These are phyloP conservation scores for Geotrichum histeridarum DNA, from an alignment of 1,139 yeast species.

Conservation along the genomic window DNA sequence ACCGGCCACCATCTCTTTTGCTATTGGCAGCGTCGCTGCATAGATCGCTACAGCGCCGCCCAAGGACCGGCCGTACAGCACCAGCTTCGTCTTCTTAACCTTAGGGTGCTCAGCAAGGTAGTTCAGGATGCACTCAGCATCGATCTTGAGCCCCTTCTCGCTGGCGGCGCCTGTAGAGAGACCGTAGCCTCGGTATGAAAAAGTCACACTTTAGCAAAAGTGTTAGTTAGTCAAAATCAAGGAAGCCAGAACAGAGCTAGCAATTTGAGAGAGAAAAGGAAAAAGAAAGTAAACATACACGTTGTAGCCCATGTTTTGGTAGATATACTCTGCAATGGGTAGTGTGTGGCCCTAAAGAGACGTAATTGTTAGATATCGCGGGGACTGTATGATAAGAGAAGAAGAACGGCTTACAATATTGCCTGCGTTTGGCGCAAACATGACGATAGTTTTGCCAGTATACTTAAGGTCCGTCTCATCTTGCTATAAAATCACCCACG, in stretches of 20 bases:
- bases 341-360: conserved; percentile 61
- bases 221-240: not conserved
- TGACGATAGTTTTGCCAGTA: conserved; percentile 62
- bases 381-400: not conserved
- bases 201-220: conserved; percentile 45
- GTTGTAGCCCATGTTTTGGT: conserved; percentile 60
- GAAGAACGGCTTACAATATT: conserved; percentile 53
- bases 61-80: conserved; percentile 81
- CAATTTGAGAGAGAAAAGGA: not conserved
- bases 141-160: conserved; percentile 76
- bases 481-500: conserved; percentile 34
- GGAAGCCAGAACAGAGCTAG: not conserved
- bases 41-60: conserved; percentile 95
- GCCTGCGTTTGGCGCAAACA: conserved; percentile 92
- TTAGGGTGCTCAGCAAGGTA: conserved; percentile 51
- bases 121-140: conserved; percentile 69
- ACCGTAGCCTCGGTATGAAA: conserved; percentile 92
- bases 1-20: conserved; percentile 50
- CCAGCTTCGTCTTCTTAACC: conserved; percentile 49
- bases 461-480: conserved; percentile 43
- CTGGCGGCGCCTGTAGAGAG: conserved; percentile 70
- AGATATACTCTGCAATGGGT: conserved; percentile 74
- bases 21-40: conserved; percentile 50
- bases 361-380: not conserved
- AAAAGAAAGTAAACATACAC: conserved; percentile 41